A percentile compares a stretch with the other conserved stretches of the same genome.
Evolutionary conservation across 441 rosid species (phyloP).

Genomic region (Pelargonium cotyledonis): DNA sequence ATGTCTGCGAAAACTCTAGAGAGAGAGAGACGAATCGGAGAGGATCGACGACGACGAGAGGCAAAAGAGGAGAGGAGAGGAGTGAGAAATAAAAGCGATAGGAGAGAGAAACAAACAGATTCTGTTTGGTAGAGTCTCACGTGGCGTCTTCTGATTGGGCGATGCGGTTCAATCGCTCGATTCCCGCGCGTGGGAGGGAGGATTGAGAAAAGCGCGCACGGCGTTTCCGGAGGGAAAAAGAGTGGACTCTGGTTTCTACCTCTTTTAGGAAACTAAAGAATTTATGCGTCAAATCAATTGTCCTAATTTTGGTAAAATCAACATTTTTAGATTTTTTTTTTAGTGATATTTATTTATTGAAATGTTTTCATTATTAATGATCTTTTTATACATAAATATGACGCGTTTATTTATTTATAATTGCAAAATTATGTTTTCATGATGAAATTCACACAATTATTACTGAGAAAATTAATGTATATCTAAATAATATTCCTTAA

Average conservation of each 20-base stretch:
- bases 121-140: background rate
- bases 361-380: too few relatives aligned
- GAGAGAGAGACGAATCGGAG: conserved; percentile 1
- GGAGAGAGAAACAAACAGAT: background rate
- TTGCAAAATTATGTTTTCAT: too few relatives aligned
- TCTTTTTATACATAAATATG: too few relatives aligned
- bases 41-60: background rate
- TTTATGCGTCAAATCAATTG: background rate
- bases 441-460: too few relatives aligned
- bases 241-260: conserved; percentile 2
- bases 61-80: conserved; percentile 4
- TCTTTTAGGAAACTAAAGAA: background rate
- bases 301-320: conserved; percentile 1
- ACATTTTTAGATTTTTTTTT: background rate
- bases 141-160: conserved; percentile 1
- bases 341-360: background rate
- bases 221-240: conserved; percentile 3
- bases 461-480: too few relatives aligned
- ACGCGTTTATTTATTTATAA: too few relatives aligned
- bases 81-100: conserved; percentile 8
- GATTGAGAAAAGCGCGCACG: background rate
- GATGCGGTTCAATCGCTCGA: background rate
- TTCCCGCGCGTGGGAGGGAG: background rate
- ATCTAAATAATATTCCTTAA: too few relatives aligned
- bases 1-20: background rate